These are phyloP conservation scores for Vavraia culicis DNA, from an alignment of 371 early-diverging fungal species.

Conservation along the genomic window DNA sequence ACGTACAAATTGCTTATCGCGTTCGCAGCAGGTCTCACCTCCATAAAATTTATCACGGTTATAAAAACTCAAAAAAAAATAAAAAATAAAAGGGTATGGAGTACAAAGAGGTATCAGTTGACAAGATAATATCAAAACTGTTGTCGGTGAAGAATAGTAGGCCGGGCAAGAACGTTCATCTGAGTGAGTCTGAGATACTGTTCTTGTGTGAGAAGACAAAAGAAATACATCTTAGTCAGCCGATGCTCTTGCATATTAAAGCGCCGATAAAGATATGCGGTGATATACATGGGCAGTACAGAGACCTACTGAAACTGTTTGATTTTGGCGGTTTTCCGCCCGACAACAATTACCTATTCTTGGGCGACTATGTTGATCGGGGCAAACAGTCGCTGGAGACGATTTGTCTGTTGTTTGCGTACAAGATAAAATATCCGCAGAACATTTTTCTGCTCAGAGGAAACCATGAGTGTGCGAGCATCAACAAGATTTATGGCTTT, in stretches of 20 bases:
- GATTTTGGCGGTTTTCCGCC: slow-evolving; percentile 71
- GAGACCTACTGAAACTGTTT: slow-evolving; percentile 72
- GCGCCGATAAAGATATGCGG: slow-evolving; percentile 82
- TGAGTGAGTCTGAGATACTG: slow-evolving; percentile 55
- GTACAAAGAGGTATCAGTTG: slow-evolving; percentile 20
- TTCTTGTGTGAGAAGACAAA: slow-evolving; percentile 60
- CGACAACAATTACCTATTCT: slow-evolving; percentile 62
- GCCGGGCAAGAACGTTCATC: slow-evolving; percentile 55
- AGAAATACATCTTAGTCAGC: slow-evolving; percentile 68
- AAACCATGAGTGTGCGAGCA: slow-evolving; percentile 79
- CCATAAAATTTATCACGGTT: not conserved
- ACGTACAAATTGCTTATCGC: no score
- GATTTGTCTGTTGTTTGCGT: slow-evolving; percentile 66
- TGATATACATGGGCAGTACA: slow-evolving; percentile 91
- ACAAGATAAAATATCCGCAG: slow-evolving; percentile 80
- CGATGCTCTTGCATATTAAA: slow-evolving; percentile 64
- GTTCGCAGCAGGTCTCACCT: no score
- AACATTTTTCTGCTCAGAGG: slow-evolving; percentile 82
- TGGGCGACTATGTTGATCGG: slow-evolving; percentile 96
- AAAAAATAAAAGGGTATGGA: slow-evolving; percentile 6
- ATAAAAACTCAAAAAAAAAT: slow-evolving; percentile 2
- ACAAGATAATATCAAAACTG: slow-evolving; percentile 42
- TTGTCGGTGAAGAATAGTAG: slow-evolving; percentile 62
- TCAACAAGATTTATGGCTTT: slow-evolving; percentile 84
- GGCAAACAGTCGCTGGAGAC: slow-evolving; percentile 84